Evolutionary conservation across 768 basidiomycete genomes (phyloP).

Genomic region (Mycena galericulata): DNA sequence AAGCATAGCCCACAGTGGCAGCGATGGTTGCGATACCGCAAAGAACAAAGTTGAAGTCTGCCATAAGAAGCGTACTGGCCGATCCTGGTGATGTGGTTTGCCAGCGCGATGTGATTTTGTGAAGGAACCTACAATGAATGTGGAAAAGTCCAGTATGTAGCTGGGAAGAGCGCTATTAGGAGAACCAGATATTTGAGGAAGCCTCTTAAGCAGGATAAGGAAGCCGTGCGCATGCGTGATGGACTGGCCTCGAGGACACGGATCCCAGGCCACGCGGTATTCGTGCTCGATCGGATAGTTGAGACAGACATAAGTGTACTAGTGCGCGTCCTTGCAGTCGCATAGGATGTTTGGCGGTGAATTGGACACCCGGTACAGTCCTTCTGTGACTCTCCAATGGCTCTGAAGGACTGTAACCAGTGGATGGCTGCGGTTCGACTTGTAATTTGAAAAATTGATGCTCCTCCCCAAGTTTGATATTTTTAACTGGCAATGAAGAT

Average conservation of each 20-base stretch:
- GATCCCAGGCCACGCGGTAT: conserved; percentile 29
- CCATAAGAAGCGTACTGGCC: conserved; percentile 58
- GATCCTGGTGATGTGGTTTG: background rate
- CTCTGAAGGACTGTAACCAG: no score
- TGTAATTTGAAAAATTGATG: no score
- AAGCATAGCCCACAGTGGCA: conserved; percentile 70
- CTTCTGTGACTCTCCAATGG: no score
- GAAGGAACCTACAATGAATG: background rate
- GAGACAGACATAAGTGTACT: conserved; percentile 5
- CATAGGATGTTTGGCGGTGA: background rate
- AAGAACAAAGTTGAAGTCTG: conserved; percentile 66
- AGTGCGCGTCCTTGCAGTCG: background rate
- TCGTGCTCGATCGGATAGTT: conserved; percentile 14
- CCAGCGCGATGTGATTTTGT: background rate
- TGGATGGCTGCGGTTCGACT: background rate
- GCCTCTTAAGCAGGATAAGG: conserved; percentile 29
- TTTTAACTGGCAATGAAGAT: background rate
- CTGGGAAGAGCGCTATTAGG: background rate
- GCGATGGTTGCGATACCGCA: conserved; percentile 71
- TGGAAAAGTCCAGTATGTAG: background rate
- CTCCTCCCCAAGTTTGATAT: background rate
- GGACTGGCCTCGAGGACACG: conserved; percentile 27
- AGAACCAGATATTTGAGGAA: background rate
- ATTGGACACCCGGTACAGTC: no score
- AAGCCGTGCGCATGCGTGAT: conserved; percentile 33